Conservation (phyloP, 768 basidiomycete genomes). For the Pleurotus eryngii region DNA sequence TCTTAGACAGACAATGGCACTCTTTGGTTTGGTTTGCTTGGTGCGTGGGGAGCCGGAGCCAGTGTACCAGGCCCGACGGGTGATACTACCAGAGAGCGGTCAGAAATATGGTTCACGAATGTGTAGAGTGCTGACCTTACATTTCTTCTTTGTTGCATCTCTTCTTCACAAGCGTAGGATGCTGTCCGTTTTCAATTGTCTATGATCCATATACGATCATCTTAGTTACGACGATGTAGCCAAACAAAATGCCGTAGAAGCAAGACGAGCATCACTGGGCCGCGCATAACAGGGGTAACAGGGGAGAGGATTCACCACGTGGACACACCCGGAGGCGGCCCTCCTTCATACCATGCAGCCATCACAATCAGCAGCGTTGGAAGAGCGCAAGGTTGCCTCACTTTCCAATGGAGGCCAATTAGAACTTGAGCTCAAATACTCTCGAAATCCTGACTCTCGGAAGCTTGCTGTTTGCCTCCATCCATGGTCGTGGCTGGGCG, state of each 20-base stretch:
- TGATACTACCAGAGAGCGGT: constrained; percentile 15
- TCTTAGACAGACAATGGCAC: constrained; percentile 11
- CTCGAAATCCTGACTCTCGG: constrained; percentile 14
- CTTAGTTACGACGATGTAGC: too few relatives aligned
- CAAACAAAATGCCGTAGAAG: too few relatives aligned
- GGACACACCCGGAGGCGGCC: too few relatives aligned
- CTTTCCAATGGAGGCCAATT: constrained; percentile 40
- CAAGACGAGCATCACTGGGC: too few relatives aligned
- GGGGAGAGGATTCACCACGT: too few relatives aligned
- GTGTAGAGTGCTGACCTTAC: not conserved
- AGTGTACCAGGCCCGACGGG: constrained; percentile 15
- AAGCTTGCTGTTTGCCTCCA: constrained; percentile 72
- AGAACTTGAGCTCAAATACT: constrained; percentile 34
- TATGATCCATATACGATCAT: too few relatives aligned
- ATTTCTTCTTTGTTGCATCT: too few relatives aligned
- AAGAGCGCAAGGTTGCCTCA: not conserved
- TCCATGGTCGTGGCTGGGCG: constrained; percentile 86
- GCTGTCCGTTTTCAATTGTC: too few relatives aligned
- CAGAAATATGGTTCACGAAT: constrained; percentile 24
- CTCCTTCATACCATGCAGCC: not conserved
- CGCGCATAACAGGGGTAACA: too few relatives aligned
- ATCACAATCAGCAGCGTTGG: not conserved
- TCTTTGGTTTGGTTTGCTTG: constrained; percentile 15
- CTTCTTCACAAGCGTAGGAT: too few relatives aligned
- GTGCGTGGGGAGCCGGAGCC: constrained; percentile 18